Evolutionary conservation across 345 rosid genomes (phyloP).

Genomic region (Trapa incisa): DNA sequence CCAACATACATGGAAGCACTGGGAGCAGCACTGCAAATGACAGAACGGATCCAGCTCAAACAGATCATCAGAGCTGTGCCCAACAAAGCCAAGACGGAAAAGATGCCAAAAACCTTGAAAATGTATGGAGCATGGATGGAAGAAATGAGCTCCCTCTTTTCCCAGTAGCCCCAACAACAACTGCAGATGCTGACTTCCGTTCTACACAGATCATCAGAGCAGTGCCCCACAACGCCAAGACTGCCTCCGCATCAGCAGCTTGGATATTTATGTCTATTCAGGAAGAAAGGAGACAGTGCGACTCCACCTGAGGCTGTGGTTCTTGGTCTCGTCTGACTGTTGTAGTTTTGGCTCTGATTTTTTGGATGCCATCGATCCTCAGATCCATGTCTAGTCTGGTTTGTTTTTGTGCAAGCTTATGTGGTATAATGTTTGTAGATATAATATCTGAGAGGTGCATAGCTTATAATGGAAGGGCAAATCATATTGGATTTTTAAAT

Average conservation of each 20-base stretch:
- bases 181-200: slow-evolving; percentile 15
- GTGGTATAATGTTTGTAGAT: background rate
- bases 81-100: background rate
- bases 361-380: background rate
- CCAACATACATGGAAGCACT: slow-evolving; percentile 37
- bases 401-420: background rate
- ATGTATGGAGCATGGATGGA: slow-evolving; percentile 13
- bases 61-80: background rate
- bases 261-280: slow-evolving; percentile 86
- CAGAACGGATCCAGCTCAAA: background rate
- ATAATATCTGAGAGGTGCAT: background rate
- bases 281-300: slow-evolving; percentile 51
- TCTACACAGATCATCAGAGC: slow-evolving; percentile 56
- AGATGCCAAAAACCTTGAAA: slow-evolving; percentile 1
- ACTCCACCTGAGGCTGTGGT: slow-evolving; percentile 18
- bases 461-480: background rate
- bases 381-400: background rate
- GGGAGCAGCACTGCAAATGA: slow-evolving; percentile 24
- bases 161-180: slow-evolving; percentile 11
- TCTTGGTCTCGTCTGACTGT: background rate
- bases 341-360: background rate
- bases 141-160: slow-evolving; percentile 21
- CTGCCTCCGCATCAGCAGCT: slow-evolving; percentile 74
- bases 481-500: no score
- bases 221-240: slow-evolving; percentile 68